Conservation (phyloP, 1,284 basidiomycete species). For the Rhizoctonia solani region DNA sequence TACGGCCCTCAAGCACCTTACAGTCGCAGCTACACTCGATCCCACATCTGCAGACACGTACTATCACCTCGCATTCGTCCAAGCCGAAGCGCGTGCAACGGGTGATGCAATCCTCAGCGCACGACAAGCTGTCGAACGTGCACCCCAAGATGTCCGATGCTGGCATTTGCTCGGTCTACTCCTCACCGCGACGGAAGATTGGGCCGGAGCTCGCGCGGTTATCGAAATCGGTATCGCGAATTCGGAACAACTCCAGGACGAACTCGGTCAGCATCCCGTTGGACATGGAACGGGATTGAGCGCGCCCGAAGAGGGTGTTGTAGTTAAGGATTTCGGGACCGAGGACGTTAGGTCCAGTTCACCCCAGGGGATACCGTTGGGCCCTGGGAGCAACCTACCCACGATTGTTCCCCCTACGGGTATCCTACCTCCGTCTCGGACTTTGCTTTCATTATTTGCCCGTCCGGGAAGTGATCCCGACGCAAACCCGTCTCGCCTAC, state of each 20-base stretch:
- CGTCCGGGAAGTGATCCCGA: slow-evolving; percentile 46
- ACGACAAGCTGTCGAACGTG: slow-evolving; percentile 75
- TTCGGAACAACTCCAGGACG: slow-evolving; percentile 52
- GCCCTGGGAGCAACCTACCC: slow-evolving; percentile 22
- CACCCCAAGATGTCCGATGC: slow-evolving; percentile 71
- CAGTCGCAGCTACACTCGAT: slow-evolving; percentile 57
- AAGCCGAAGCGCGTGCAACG: slow-evolving; percentile 73
- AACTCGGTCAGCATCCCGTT: slow-evolving; percentile 11
- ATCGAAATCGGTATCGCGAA: slow-evolving; percentile 70
- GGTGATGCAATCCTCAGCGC: slow-evolving; percentile 70
- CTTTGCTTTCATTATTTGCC: slow-evolving; percentile 61
- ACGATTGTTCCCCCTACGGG: slow-evolving; percentile 43
- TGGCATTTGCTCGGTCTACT: slow-evolving; percentile 93
- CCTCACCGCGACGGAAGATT: slow-evolving; percentile 78
- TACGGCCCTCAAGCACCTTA: slow-evolving; percentile 62
- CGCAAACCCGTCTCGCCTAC: slow-evolving; percentile 48
- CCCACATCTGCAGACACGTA: slow-evolving; percentile 63
- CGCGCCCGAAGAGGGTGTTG: slow-evolving; percentile 23
- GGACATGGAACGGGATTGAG: slow-evolving; percentile 19
- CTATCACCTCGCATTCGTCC: slow-evolving; percentile 80
- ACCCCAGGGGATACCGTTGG: slow-evolving; percentile 31
- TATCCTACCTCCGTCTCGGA: slow-evolving; percentile 53
- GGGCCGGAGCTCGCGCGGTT: slow-evolving; percentile 76
- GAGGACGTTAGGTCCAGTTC: slow-evolving; percentile 1
- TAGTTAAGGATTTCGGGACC: slow-evolving; percentile 36